Percentiles rank a stretch among this genome's conserved stretches.
Conservation (phyloP, 805 yeast genomes). For the Sugiyamaella chiloensis region DNA sequence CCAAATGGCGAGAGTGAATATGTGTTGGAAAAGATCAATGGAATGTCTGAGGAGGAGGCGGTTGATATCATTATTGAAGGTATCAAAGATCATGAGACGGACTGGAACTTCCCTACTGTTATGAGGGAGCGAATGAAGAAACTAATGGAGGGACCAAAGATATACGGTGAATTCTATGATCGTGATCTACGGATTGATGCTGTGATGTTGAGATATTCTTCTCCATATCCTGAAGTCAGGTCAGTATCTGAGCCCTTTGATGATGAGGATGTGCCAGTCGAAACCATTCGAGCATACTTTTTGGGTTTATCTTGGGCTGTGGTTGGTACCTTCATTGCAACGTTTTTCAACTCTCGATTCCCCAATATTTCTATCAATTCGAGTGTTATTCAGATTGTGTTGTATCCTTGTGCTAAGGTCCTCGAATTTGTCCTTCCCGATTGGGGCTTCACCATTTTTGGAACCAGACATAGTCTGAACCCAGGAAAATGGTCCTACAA, state of each 20-base stretch:
- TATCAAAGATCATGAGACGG: constrained; percentile 42
- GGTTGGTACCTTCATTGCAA: constrained; percentile 52
- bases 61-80: constrained; percentile 34
- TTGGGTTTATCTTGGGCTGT: constrained; percentile 41
- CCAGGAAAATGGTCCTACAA: constrained; percentile 63
- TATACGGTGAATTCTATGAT: constrained; percentile 16
- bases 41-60: constrained; percentile 39
- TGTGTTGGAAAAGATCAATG: constrained; percentile 14
- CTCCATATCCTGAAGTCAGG: constrained; percentile 59
- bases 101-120: constrained; percentile 42
- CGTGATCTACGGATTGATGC: constrained; percentile 33
- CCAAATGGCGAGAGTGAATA: constrained; percentile 21
- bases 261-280: constrained; percentile 43
- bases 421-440: constrained; percentile 44
- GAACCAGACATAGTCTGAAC: constrained; percentile 43
- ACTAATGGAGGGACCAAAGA: constrained; percentile 13
- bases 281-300: constrained; percentile 48
- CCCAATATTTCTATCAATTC: constrained; percentile 47
- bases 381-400: constrained; percentile 40
- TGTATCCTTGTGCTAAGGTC: constrained; percentile 56
- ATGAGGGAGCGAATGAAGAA: constrained; percentile 36
- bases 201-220: constrained; percentile 38
- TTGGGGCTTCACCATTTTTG: constrained; percentile 40
- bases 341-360: constrained; percentile 53
- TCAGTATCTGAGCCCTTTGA: constrained; percentile 52